phyloP scores from a whole-genome alignment of 78 protist species.

The Polysphondylium violaceum region DNA sequence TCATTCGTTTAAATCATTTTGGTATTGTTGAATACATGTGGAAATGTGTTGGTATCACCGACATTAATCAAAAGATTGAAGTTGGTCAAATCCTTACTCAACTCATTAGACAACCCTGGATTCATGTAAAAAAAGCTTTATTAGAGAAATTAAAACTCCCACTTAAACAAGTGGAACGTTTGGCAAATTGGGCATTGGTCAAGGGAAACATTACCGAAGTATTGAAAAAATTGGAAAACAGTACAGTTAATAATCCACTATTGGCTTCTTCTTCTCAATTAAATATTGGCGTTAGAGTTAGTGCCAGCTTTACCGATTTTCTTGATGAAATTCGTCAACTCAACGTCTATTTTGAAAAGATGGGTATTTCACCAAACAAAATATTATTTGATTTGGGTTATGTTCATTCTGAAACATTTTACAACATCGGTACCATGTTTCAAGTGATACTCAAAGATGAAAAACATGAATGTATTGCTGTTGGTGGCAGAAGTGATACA shows the following conservation, averaged over 20 bases:
- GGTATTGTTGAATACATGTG: conserved; percentile 74
- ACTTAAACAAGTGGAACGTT: conserved; percentile 52
- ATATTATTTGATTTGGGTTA: conserved; percentile 53
- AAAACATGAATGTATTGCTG: conserved; percentile 40
- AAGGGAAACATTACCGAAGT: conserved; percentile 35
- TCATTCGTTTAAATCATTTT: conserved; percentile 48
- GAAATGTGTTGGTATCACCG: conserved; percentile 54
- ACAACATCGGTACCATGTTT: conserved; percentile 21
- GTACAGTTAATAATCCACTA: not conserved
- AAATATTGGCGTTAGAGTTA: conserved; percentile 13
- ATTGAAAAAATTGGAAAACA: conserved; percentile 15
- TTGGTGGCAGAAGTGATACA: conserved; percentile 60
- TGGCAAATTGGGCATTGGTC: conserved; percentile 59
- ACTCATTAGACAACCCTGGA: conserved; percentile 59
- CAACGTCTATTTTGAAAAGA: conserved; percentile 4
- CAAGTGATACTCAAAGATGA: conserved; percentile 46
- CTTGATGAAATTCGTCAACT: conserved; percentile 41
- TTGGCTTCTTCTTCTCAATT: not conserved
- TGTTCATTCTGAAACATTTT: conserved; percentile 38
- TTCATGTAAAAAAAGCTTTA: conserved; percentile 18
- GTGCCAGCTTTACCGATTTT: conserved; percentile 26
- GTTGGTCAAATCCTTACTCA: conserved; percentile 22
- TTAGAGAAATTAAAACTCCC: conserved; percentile 38
- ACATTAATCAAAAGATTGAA: not conserved
- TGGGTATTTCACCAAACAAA: conserved; percentile 6